Base-by-base conservation (phyloP, 441 rosid species). In the Erysimum pusillum region DNA sequence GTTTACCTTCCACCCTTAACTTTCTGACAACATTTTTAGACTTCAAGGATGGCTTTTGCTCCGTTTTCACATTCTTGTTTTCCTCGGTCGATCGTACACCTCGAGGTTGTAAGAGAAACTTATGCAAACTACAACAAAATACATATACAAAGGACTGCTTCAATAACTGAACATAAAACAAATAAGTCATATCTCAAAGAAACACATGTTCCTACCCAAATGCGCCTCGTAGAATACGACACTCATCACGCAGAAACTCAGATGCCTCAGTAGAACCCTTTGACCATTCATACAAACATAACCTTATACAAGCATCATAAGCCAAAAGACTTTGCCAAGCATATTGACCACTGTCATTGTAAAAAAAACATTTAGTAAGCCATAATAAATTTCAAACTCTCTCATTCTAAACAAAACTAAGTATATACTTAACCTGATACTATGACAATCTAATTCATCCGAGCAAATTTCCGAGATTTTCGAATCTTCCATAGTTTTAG, bases 321-420 rank as follows among this genome's bases (percentile, higher is more conserved):
- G 99, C 88, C 74, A 95, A 75, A 49, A 95, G 85, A 79, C 94
- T 87, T 87, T 96, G 98, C 99, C 98, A 93, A 31, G 97, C 97
- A 83, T 85, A 80, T 76, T 90, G 98, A 73, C 88, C 92, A 76
- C 99, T 91, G 90, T 82, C 76, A 42, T 36, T 65, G 63, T 5
- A 74, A 73, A 10, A 35, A 14, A 13, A 15, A 70, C 28, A 31
- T 41, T 41, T 46, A 18, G n/a, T 65, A 49, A 58, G 73, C 22
- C 18, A 15, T 4, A 58, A 15, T 9, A 59, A 48, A 48, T 7
- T 20, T 46, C 28, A 76, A 41, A 36, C 9, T n/a, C 2, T 42
- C 7, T 58, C 9, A 38, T 25, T 15, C 2, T 13, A 42, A 61
- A 46, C 14, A 48, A 63, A 53, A 2, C 3, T 7, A 31, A 58